phyloP scores from a whole-genome alignment of 352 stramenopile genomes.

The Aphanomyces stellatus region DNA sequence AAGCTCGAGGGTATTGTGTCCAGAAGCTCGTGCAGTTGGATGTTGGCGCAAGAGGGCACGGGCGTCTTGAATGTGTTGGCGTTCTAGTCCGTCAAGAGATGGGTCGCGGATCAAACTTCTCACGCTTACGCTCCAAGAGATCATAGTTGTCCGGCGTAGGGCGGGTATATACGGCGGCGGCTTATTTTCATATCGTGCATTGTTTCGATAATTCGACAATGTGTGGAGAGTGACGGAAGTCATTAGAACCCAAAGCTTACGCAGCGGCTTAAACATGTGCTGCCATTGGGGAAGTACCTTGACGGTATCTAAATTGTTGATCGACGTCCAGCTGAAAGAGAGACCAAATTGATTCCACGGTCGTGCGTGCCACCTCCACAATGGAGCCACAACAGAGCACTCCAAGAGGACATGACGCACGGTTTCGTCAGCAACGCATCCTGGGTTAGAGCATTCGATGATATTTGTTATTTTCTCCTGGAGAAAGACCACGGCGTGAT shows the following conservation, averaged over 20 bases:
- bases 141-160: neutral
- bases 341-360: neutral
- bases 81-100: no score
- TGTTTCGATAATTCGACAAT: neutral
- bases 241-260: neutral
- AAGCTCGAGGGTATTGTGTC: neutral
- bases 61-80: no score
- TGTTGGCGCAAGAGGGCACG: no score
- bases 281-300: neutral
- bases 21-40: neutral
- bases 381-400: neutral
- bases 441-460: neutral
- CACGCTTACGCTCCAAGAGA: neutral
- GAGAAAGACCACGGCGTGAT: neutral
- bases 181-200: neutral
- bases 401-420: neutral
- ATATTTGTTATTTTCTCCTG: neutral
- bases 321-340: neutral
- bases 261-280: neutral
- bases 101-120: neutral
- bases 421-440: neutral
- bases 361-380: neutral
- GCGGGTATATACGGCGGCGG: neutral
- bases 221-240: neutral
- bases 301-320: neutral